Percentiles rank a stretch among this genome's conserved stretches.
These are phyloP conservation scores for Russula griseocarnosa DNA, from an alignment of 768 basidiomycete genomes.

Conservation along the genomic window DNA sequence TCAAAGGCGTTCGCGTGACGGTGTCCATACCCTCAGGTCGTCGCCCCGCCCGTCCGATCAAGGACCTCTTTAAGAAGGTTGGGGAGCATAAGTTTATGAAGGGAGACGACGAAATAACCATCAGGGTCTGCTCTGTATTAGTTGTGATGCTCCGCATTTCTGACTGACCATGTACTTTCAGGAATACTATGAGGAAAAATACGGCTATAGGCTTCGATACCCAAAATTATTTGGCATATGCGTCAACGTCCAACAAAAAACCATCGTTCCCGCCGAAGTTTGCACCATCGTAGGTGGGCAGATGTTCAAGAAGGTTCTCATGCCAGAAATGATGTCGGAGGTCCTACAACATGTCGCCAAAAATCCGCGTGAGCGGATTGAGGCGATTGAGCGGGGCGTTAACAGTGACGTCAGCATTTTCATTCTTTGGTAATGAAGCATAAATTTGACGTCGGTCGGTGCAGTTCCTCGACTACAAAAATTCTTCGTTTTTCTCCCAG, in stretches of 20 bases:
- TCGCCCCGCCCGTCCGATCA: conserved; percentile 22
- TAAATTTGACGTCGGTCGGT: background rate
- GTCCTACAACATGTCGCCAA: conserved; percentile 21
- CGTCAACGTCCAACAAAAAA: conserved; percentile 16
- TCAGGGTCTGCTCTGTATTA: conserved; percentile 13
- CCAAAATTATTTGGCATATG: conserved; percentile 22
- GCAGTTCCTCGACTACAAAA: conserved; percentile 27
- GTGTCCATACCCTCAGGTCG: conserved; percentile 15
- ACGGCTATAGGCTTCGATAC: conserved; percentile 16
- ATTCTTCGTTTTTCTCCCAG: conserved; percentile 24
- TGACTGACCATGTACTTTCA: background rate
- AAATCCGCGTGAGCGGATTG: conserved; percentile 20
- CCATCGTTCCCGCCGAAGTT: conserved; percentile 24
- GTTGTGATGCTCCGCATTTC: background rate
- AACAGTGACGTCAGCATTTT: conserved; percentile 16
- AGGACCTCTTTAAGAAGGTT: conserved; percentile 15
- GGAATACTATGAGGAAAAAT: conserved; percentile 21
- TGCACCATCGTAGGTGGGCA: conserved; percentile 27
- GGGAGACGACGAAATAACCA: conserved; percentile 18
- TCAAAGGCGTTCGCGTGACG: conserved; percentile 19
- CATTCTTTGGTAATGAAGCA: background rate
- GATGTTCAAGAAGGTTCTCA: conserved; percentile 26
- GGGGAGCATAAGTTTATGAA: conserved; percentile 18
- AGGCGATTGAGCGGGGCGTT: conserved; percentile 22
- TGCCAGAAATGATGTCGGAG: conserved; percentile 21